These are phyloP conservation scores for Neonothopanus nambi DNA, from an alignment of 1,284 basidiomycete species.

Conservation along the genomic window DNA sequence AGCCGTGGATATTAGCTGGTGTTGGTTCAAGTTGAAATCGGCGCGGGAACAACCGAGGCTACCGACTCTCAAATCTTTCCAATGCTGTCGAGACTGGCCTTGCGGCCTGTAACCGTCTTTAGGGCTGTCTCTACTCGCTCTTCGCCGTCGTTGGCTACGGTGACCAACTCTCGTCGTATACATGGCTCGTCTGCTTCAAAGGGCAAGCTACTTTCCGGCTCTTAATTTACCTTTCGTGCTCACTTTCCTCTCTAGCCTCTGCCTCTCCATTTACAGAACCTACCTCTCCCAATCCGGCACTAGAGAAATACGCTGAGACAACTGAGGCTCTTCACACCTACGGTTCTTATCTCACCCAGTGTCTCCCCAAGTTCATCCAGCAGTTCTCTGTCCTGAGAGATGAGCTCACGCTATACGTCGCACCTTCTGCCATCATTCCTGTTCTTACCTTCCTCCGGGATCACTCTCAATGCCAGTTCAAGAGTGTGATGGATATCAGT, in stretches of 20 bases:
- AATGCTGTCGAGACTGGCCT: slow-evolving; percentile 20
- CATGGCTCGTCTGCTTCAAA: slow-evolving; percentile 47
- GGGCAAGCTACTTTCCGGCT: slow-evolving; percentile 37
- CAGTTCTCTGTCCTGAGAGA: slow-evolving; percentile 99
- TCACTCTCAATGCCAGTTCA: slow-evolving; percentile 96
- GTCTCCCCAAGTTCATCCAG: slow-evolving; percentile 93
- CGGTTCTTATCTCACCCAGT: slow-evolving; percentile 88
- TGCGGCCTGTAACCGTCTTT: slow-evolving; percentile 22
- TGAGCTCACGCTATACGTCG: slow-evolving; percentile 89
- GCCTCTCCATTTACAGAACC: slow-evolving; percentile 82
- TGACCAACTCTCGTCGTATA: slow-evolving; percentile 25
- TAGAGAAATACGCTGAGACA: slow-evolving; percentile 66
- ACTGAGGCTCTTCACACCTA: slow-evolving; percentile 83
- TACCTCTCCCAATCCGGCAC: slow-evolving; percentile 82
- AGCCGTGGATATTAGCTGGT: too few species aligned
- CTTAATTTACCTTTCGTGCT: neutral
- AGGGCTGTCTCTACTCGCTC: slow-evolving; percentile 15
- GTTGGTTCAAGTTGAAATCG: neutral
- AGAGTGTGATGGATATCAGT: slow-evolving; percentile 89
- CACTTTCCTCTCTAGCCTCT: slow-evolving; percentile 45
- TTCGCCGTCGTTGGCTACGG: slow-evolving; percentile 16
- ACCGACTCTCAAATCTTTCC: slow-evolving; percentile 1
- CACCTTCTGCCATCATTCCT: slow-evolving; percentile 82
- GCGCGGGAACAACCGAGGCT: slow-evolving; percentile 10
- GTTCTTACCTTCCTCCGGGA: slow-evolving; percentile 94